Evolutionary conservation across 2,329 filamentous ascomycete genomes (phyloP), one percentile per base, ranked within the genome.

Genomic region (Rhinocladiella mackenziei): DNA sequence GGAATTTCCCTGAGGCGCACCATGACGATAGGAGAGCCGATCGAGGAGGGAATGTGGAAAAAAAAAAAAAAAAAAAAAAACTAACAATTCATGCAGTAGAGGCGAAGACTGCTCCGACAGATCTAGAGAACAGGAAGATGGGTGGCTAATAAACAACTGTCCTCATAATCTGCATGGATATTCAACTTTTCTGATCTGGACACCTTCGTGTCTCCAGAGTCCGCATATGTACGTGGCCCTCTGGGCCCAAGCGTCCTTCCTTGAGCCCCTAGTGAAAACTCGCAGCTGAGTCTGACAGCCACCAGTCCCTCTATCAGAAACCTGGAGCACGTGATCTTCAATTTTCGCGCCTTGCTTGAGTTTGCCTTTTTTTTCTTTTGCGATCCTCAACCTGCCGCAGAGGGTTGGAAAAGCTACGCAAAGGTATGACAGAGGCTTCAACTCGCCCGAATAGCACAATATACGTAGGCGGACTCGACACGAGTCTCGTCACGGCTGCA

Each of bases 1-100:
- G 89, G 86, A 63, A 98, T 94, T 75, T 97, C 89, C 76, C 91
- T 82, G 69, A 97, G 77, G 72, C 89, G 86, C 70, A 96, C 91
- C 92, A 98, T 98, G 67, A 59, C 70, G 65, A 60, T 19, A 39
- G 26, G 20, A 19, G 40, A 33, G 35, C 28, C 43, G 53, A 26
- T 30, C 45, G 46, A 49, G 45, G 54, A 43, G 54, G 57, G 55
- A 41, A 22, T 33, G 18, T 41, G 33, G 41, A 43, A 40, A 46
- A 38, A 39, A 18, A 45, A 39, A 31, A 30, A 43, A 40, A 46
- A 38, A 39, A 18, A 45, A 39, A 31, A 30, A 13, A 34, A 28
- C 37, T 43, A 41, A 39, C 35, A 43, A 48, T 22, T 25, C 47
- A 47, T 47, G 29, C 39, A 44, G 46, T 33, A 48, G 22, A 32